These are phyloP conservation scores for Aspergillus asperescens DNA, from an alignment of 495 filamentous ascomycete genomes.

Conservation along the genomic window DNA sequence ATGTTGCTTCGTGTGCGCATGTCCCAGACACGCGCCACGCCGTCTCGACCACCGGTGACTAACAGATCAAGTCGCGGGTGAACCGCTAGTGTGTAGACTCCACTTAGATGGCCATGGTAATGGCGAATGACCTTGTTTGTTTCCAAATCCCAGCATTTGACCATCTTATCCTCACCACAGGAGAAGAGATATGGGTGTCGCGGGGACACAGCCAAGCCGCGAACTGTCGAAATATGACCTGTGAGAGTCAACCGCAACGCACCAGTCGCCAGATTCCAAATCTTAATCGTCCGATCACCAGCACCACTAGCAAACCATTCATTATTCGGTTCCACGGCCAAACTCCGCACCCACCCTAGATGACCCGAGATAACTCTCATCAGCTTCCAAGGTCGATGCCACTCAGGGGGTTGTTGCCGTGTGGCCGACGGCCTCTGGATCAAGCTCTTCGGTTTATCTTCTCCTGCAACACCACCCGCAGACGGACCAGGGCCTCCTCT, in stretches of 20 bases:
- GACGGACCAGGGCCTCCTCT: slow-evolving; percentile 24
- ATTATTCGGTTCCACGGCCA: slow-evolving; percentile 93
- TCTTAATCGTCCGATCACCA: slow-evolving; percentile 96
- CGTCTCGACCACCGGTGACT: slow-evolving; percentile 91
- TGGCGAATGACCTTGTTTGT: slow-evolving; percentile 98
- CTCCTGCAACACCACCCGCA: slow-evolving; percentile 27
- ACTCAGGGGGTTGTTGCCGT: slow-evolving; percentile 75
- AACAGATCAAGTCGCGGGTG: slow-evolving; percentile 94
- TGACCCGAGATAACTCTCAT: slow-evolving; percentile 97
- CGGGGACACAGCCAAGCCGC: slow-evolving; percentile 86
- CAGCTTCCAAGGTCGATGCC: slow-evolving; percentile 98
- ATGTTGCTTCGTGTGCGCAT: slow-evolving; percentile 95
- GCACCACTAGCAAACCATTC: slow-evolving; percentile 97
- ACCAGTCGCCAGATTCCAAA: slow-evolving; percentile 93
- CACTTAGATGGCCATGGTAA: slow-evolving; percentile 95
- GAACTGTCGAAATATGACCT: slow-evolving; percentile 94
- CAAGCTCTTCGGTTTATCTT: slow-evolving; percentile 52
- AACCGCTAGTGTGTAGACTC: slow-evolving; percentile 85
- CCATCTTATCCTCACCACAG: slow-evolving; percentile 99
- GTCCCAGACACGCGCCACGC: slow-evolving; percentile 93
- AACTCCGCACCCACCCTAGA: slow-evolving; percentile 86
- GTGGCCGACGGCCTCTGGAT: slow-evolving; percentile 61
- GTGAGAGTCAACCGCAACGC: slow-evolving; percentile 80
- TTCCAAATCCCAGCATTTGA: slow-evolving; percentile 99
- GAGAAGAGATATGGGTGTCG: slow-evolving; percentile 97